Conservation (phyloP, 129 eudicot genomes). For the Flaveria bidentis region DNA sequence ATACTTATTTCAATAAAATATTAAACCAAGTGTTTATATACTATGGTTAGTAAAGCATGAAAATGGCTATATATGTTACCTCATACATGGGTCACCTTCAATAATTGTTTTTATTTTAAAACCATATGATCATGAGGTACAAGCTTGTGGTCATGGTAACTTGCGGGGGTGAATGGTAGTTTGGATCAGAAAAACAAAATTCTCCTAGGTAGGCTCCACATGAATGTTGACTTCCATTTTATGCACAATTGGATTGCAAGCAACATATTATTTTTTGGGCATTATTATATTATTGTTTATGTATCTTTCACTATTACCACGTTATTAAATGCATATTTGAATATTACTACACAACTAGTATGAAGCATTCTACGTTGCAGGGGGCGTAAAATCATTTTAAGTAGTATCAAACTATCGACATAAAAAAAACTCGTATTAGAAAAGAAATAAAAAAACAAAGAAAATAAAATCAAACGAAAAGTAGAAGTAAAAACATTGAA, state of each 20-base stretch:
- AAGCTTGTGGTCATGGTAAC: constrained; percentile 37
- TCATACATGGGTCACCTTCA: not conserved
- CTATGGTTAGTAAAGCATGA: not conserved
- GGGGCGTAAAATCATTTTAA: no score
- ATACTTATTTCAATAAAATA: not conserved
- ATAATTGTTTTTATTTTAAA: not conserved
- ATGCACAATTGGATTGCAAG: not conserved
- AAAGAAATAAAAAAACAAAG: no score
- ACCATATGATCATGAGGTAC: constrained; percentile 25
- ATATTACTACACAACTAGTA: no score
- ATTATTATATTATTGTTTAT: not conserved
- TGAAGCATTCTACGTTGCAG: no score
- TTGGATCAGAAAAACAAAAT: constrained; percentile 23
- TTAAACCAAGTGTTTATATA: not conserved
- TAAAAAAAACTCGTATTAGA: no score
- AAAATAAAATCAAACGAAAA: no score
- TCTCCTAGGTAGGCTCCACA: constrained; percentile 29
- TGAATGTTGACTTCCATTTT: constrained; percentile 26
- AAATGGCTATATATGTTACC: constrained; percentile 29
- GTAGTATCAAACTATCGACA: no score
- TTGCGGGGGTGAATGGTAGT: constrained; percentile 18
- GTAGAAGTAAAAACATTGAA: no score
- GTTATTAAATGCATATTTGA: not conserved
- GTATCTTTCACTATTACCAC: not conserved
- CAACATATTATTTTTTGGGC: constrained; percentile 8